Conservation (phyloP, 176 grass and related monocot genomes). For the Phoenix roebelenii region DNA sequence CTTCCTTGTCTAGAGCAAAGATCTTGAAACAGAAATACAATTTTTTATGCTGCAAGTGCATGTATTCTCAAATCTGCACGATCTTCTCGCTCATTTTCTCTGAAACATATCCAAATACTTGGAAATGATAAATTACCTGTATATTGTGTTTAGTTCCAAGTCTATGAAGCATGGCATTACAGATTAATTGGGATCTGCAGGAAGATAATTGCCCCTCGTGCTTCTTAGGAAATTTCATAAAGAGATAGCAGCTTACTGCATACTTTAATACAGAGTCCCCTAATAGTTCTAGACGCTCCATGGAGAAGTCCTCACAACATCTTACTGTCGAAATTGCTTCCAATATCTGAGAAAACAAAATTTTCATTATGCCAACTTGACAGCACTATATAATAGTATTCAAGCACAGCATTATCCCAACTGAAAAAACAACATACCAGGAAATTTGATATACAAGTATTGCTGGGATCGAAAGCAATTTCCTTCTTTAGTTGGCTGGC, state of each 20-base stretch:
- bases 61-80: not conserved
- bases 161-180: slow-evolving; percentile 75
- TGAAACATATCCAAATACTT: not conserved
- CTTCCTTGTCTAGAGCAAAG: too few relatives aligned
- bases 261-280: slow-evolving; percentile 92
- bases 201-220: slow-evolving; percentile 69
- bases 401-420: not conserved
- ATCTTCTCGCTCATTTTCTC: not conserved
- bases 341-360: slow-evolving; percentile 53
- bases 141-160: slow-evolving; percentile 52
- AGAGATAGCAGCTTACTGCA: slow-evolving; percentile 58
- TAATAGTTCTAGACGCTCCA: slow-evolving; percentile 82
- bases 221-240: slow-evolving; percentile 60
- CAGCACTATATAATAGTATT: slow-evolving; percentile 20
- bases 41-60: too few relatives aligned
- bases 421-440: slow-evolving; percentile 33
- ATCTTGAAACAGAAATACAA: too few relatives aligned
- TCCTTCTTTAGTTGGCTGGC: slow-evolving; percentile 71
- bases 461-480: slow-evolving; percentile 40
- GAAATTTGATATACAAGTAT: slow-evolving; percentile 50
- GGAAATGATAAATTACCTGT: slow-evolving; percentile 45
- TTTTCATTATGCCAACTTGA: slow-evolving; percentile 15
- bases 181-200: slow-evolving; percentile 37
- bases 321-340: slow-evolving; percentile 71
- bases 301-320: slow-evolving; percentile 90